Evolutionary conservation across 768 basidiomycete genomes (phyloP).

Genomic region (Sporobolomyces roseus): DNA sequence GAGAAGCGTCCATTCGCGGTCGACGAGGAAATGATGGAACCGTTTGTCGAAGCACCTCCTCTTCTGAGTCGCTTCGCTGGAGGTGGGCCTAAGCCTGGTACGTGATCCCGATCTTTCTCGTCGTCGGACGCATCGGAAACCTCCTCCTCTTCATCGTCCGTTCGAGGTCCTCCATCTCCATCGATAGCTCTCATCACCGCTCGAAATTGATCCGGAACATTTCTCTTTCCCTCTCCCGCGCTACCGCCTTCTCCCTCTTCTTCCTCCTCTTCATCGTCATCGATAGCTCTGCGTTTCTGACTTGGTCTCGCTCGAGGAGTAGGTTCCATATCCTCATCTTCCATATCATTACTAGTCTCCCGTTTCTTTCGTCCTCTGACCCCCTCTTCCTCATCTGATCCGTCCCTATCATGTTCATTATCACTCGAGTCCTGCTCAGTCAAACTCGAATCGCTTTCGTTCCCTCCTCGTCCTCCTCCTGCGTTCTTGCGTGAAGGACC

Average conservation of each 20-base stretch:
- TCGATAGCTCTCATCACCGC: conserved; percentile 9
- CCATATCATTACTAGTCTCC: not conserved
- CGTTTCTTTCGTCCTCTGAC: too few species aligned
- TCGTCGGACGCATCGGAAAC: conserved; percentile 5
- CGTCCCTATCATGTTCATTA: not conserved
- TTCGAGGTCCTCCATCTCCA: not conserved
- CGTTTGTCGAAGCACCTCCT: conserved; percentile 5
- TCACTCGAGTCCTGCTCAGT: conserved; percentile 32
- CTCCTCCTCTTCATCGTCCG: conserved; percentile 2
- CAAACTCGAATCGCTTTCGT: conserved; percentile 38
- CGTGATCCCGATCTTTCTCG: not conserved
- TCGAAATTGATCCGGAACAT: not conserved
- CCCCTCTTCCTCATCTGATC: not conserved
- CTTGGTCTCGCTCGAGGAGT: conserved; percentile 1
- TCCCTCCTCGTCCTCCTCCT: not conserved
- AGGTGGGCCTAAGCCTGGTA: not conserved
- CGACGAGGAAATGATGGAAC: conserved; percentile 12
- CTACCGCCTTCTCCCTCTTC: not conserved
- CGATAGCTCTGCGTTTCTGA: conserved; percentile 2
- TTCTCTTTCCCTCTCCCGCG: too few species aligned
- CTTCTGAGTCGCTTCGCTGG: conserved; percentile 4
- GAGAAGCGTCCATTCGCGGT: conserved; percentile 13
- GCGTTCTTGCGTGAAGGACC: not conserved
- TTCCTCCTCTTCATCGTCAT: conserved; percentile 18
- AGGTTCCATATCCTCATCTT: not conserved